Evolutionary conservation across 2,329 filamentous ascomycete species (phyloP), one percentile per base, ranked within the genome.

Genomic region (Coniochaeta sp.): DNA sequence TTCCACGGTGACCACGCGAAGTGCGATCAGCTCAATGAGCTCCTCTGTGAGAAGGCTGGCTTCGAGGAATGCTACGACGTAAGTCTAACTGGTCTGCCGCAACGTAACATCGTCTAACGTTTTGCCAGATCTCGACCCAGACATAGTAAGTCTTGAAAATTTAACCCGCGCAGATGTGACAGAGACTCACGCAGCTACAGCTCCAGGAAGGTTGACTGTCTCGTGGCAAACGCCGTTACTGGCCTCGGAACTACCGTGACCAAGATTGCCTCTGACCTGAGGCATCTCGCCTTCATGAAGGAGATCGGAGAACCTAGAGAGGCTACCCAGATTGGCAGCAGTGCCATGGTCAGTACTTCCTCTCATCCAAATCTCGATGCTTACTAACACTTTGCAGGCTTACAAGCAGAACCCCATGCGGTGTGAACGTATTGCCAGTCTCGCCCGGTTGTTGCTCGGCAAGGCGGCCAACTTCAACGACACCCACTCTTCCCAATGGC

Each of bases 241-340:
- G 88, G 83, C 1, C 83, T 96, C 49, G 91, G 88, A 22, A 79
- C 89, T n/a, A 89, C 89, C 0, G 87, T 83, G 48, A 80, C 89
- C 63, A 82, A 85, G 54, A 91, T 95, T 55, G 80, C 82, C 48
- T 77, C 78, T 46, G 87, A 92, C 61, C 87, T 94, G 58, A 78
- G 87, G 48, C 85, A 89, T 63, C 73, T 92, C 47, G 85, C 86
- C 6, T 75, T 79, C 62, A 79, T 83, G 70, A 95, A 96, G 75
- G 89, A 95, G 68, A 74, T 94, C 53, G 91, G 95, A 64, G 88
- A 91, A 73, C 89, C 88, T 0, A 89, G 90, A 60, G 87, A 91
- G 71, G 83, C 82, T 61, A 80, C 83, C 58, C 89, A 95, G 70
- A 90, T 91, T 58, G 87, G 86, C 26, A 81, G 75, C 42, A 79